phyloP scores from a whole-genome alignment of 2,329 filamentous ascomycete genomes.

The Annulohypoxylon truncatum region DNA sequence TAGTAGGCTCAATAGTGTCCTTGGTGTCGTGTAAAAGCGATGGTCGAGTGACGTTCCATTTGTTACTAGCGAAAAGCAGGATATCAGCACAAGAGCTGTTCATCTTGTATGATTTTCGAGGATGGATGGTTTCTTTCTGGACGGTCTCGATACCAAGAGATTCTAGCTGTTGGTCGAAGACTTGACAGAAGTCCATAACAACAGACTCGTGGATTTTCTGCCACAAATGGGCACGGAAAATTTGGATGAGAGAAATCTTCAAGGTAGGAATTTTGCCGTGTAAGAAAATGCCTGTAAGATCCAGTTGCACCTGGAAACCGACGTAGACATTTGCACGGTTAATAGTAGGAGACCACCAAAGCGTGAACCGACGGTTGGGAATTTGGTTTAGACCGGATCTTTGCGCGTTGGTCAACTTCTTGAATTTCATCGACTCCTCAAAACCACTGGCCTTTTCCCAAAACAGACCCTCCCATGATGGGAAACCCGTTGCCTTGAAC shows the following conservation, averaged over 20 bases:
- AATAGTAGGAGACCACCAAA: slow-evolving; percentile 97
- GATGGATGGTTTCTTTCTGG: slow-evolving; percentile 99
- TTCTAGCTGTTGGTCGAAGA: slow-evolving; percentile 97
- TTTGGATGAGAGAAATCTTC: slow-evolving; percentile 98
- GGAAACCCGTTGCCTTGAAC: slow-evolving; percentile 97
- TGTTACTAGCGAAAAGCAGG: slow-evolving; percentile 94
- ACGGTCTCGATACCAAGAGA: slow-evolving; percentile 96
- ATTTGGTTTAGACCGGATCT: slow-evolving; percentile 98
- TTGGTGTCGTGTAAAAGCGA: slow-evolving; percentile 96
- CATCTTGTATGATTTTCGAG: slow-evolving; percentile 99
- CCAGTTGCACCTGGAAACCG: slow-evolving; percentile 98
- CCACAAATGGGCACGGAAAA: slow-evolving; percentile 99
- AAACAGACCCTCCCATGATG: slow-evolving; percentile 93
- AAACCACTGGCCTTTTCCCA: slow-evolving; percentile 78
- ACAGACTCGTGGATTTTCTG: slow-evolving; percentile 99
- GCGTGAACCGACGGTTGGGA: slow-evolving; percentile 95
- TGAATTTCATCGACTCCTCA: slow-evolving; percentile 88
- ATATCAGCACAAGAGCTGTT: slow-evolving; percentile 99
- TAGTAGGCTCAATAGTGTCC: slow-evolving; percentile 91
- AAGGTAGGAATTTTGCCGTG: slow-evolving; percentile 98
- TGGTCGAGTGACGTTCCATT: slow-evolving; percentile 97
- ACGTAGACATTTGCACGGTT: slow-evolving; percentile 98
- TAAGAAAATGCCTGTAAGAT: slow-evolving; percentile 97
- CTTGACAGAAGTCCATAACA: slow-evolving; percentile 99
- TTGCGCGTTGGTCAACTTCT: slow-evolving; percentile 98